A percentile compares a stretch with the other conserved stretches of the same genome.
Conservation (phyloP, 2,329 filamentous ascomycete genomes). For the Cercospora sojina region DNA sequence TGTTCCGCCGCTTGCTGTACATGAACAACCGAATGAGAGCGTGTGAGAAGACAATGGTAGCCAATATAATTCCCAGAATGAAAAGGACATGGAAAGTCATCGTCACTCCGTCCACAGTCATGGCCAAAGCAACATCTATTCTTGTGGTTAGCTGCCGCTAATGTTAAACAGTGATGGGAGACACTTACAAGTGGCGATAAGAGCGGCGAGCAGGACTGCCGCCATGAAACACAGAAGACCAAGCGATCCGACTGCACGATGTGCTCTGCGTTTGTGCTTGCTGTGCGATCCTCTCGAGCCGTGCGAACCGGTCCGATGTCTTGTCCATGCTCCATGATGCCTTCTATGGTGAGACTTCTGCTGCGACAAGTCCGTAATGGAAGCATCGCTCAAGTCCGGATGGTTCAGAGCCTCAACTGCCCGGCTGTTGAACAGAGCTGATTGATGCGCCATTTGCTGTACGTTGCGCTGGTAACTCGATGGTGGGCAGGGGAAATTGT, state of each 20-base stretch:
- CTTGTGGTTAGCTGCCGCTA: not conserved
- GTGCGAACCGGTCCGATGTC: constrained; percentile 11
- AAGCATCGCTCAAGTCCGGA: constrained; percentile 35
- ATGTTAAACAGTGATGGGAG: not conserved
- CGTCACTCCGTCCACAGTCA: constrained; percentile 62
- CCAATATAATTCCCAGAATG: constrained; percentile 71
- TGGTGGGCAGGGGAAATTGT: constrained; percentile 25
- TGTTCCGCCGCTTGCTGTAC: constrained; percentile 22
- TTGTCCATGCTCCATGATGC: constrained; percentile 25
- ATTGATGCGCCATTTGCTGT: constrained; percentile 30
- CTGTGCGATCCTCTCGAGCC: constrained; percentile 13
- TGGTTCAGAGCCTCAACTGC: constrained; percentile 33
- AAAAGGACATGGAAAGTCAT: constrained; percentile 77
- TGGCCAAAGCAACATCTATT: constrained; percentile 69
- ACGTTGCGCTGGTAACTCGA: constrained; percentile 24
- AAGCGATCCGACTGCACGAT: constrained; percentile 18
- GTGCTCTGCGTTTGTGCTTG: constrained; percentile 11
- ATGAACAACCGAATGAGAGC: constrained; percentile 72
- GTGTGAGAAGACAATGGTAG: constrained; percentile 78
- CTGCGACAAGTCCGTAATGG: constrained; percentile 28
- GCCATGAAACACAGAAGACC: constrained; percentile 29
- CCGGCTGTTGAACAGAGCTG: constrained; percentile 32
- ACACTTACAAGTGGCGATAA: constrained; percentile 38
- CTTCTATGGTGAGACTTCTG: constrained; percentile 30
- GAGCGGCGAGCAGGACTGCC: constrained; percentile 31